Evolutionary conservation across 768 basidiomycete species (phyloP), one percentile per base, ranked within the genome.

Genomic region (Tephrocybe sp.): DNA sequence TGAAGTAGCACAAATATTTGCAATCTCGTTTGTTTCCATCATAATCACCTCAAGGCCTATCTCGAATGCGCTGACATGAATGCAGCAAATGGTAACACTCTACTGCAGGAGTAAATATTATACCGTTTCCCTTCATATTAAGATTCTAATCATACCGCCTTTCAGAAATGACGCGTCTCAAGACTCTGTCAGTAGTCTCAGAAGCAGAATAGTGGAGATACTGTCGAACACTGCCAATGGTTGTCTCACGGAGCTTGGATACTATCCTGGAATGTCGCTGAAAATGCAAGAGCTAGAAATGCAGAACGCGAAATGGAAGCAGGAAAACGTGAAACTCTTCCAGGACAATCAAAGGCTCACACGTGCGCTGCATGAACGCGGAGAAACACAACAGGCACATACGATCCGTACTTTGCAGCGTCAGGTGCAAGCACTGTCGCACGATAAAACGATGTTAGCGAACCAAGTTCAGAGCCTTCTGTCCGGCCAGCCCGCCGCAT

Each of bases 181-280:
- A 28, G 45, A 50, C 5, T 46, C 58, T 20, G 33, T 11, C 28
- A 30, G 45, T 23, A 60, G 59, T 32, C 61, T 68, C 23, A 73
- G 75, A 30, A 55, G 60, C 5, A 69, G 66, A 54, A 59, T 79
- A 45, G 65, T 79, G 38, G 71, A 77, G 51, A 73, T 80, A 30
- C 64, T 81, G 15, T 58, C 79, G 0, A 58, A 46, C 11, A 77
- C 73, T 8, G 75, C 73, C 11, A 78, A 75, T 62, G 72, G 72
- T 11, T 80, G 73, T 56, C 66, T 78, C 20, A 58, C 67, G 3
- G 79, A 79, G 54, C 68, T 77, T 21, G 78, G 78, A 11, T 78
- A 78, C 60, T 68, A 67, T 55, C 73, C 77, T 17, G 68, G 71
- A 5, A 68, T 80, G 51, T 47, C 68, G 3, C 68, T 67, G 40